Percentiles rank a stretch among this genome's conserved stretches.
These are phyloP conservation scores for Coemansia sp. DNA, from an alignment of 192 early-diverging fungal genomes.

Conservation along the genomic window DNA sequence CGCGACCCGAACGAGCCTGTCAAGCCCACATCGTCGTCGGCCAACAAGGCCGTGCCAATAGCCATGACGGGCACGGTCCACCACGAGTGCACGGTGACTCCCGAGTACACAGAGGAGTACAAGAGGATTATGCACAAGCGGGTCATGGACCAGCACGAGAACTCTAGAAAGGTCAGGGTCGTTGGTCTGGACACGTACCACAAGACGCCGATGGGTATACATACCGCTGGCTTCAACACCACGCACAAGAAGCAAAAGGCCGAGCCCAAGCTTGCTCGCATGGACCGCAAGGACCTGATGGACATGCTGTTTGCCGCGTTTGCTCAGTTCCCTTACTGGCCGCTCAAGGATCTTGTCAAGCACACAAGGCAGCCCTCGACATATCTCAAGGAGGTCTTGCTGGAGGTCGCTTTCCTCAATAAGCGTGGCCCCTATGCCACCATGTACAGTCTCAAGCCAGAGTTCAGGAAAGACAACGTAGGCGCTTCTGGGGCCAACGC, in stretches of 20 bases:
- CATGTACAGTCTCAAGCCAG: constrained; percentile 81
- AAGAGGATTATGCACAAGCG: constrained; percentile 67
- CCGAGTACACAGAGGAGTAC: constrained; percentile 59
- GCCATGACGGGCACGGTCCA: constrained; percentile 64
- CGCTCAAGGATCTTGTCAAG: constrained; percentile 80
- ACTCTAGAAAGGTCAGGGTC: constrained; percentile 23
- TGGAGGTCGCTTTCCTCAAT: constrained; percentile 75
- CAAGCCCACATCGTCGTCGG: constrained; percentile 42
- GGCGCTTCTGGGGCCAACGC: constrained; percentile 12
- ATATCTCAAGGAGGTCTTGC: constrained; percentile 81
- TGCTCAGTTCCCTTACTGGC: constrained; percentile 77
- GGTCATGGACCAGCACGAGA: constrained; percentile 53
- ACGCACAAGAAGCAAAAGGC: constrained; percentile 50
- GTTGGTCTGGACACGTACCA: constrained; percentile 39
- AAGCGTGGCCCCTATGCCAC: constrained; percentile 80
- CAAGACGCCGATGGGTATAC: constrained; percentile 40
- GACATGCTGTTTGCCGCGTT: constrained; percentile 80
- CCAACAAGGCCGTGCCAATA: constrained; percentile 55
- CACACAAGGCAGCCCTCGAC: constrained; percentile 74
- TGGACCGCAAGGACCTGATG: constrained; percentile 81
- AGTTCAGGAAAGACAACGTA: constrained; percentile 59
- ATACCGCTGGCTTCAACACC: constrained; percentile 38
- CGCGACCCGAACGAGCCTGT: constrained; percentile 41
- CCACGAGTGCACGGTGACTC: constrained; percentile 69
- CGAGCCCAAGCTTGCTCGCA: constrained; percentile 77